Conservation (phyloP, 352 stramenopile species). For the Pilasporangium apinafurcum region DNA sequence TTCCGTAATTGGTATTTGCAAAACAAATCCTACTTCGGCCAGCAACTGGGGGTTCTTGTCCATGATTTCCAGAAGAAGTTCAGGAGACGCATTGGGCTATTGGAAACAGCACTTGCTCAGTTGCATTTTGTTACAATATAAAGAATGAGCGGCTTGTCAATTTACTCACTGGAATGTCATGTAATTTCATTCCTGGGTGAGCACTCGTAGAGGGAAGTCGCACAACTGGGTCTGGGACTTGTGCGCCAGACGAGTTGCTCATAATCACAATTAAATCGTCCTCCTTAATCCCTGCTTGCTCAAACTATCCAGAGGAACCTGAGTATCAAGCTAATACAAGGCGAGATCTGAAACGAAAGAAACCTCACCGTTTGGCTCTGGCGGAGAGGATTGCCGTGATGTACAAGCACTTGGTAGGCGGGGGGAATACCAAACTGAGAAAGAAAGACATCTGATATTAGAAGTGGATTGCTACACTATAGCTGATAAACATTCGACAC, state of each 20-base stretch:
- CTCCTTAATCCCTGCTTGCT: slow-evolving; percentile 57
- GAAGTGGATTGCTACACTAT: not conserved
- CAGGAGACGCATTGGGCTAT: slow-evolving; percentile 51
- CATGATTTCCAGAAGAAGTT: slow-evolving; percentile 79
- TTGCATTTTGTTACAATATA: not conserved
- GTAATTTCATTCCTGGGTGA: slow-evolving; percentile 61
- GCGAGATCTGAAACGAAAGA: not conserved
- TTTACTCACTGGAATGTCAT: slow-evolving; percentile 68
- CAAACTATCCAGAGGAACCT: slow-evolving; percentile 33
- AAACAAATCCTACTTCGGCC: slow-evolving; percentile 25
- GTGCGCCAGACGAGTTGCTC: slow-evolving; percentile 19
- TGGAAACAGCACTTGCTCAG: not conserved
- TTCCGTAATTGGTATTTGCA: not conserved
- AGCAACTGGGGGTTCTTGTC: slow-evolving; percentile 76
- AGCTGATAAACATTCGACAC: slow-evolving; percentile 13
- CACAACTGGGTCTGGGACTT: slow-evolving; percentile 1
- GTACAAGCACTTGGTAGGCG: slow-evolving; percentile 46
- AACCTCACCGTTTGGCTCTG: slow-evolving; percentile 43
- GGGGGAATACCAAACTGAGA: slow-evolving; percentile 59
- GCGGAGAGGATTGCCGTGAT: slow-evolving; percentile 48
- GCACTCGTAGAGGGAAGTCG: too few species aligned
- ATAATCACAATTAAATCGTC: slow-evolving; percentile 72
- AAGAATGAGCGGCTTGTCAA: not conserved
- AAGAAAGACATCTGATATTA: not conserved
- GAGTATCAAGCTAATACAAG: not conserved